A percentile compares a stretch with the other conserved stretches of the same genome.
Conservation (phyloP, 1,284 basidiomycete species). For the Ceratobasidium sp. region DNA sequence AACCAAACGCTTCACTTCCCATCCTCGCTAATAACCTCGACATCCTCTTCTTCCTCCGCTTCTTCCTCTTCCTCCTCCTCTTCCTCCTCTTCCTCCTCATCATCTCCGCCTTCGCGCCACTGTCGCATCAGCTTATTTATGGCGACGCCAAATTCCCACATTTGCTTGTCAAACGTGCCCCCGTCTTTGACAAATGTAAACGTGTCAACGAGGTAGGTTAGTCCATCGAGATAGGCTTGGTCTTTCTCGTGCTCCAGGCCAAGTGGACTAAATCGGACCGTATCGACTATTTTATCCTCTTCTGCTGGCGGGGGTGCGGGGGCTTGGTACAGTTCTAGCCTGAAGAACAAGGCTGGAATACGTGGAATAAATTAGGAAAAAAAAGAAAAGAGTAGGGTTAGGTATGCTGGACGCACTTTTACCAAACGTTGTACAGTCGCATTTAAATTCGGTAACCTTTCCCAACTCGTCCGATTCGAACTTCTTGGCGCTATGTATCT, state of each 20-base stretch:
- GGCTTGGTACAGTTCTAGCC: slow-evolving; percentile 65
- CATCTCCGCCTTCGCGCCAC: slow-evolving; percentile 60
- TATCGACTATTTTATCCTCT: slow-evolving; percentile 15
- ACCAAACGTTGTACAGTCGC: slow-evolving; percentile 50
- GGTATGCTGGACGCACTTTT: slow-evolving; percentile 58
- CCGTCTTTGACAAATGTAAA: slow-evolving; percentile 78
- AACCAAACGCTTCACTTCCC: slow-evolving; percentile 25
- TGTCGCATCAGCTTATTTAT: slow-evolving; percentile 36
- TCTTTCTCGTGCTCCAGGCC: slow-evolving; percentile 69
- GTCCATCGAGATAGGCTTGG: slow-evolving; percentile 64
- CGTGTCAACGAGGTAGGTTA: slow-evolving; percentile 70
- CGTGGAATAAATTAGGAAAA: slow-evolving; percentile 8
- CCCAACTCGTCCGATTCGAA: slow-evolving; percentile 53
- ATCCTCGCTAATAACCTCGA: slow-evolving; percentile 33
- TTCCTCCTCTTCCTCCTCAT: slow-evolving; percentile 61
- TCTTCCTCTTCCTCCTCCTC: slow-evolving; percentile 50
- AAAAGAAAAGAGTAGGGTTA: not conserved
- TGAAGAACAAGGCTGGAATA: slow-evolving; percentile 69
- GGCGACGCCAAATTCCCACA: slow-evolving; percentile 52
- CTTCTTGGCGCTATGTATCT: slow-evolving; percentile 64
- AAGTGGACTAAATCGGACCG: slow-evolving; percentile 51
- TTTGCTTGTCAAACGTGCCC: slow-evolving; percentile 66
- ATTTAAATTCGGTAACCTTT: slow-evolving; percentile 54
- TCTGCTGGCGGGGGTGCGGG: slow-evolving; percentile 35
- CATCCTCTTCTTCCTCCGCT: not conserved